Evolutionary conservation across 148 eudicot species (phyloP).

Genomic region (Rhododendron kiyosumense): DNA sequence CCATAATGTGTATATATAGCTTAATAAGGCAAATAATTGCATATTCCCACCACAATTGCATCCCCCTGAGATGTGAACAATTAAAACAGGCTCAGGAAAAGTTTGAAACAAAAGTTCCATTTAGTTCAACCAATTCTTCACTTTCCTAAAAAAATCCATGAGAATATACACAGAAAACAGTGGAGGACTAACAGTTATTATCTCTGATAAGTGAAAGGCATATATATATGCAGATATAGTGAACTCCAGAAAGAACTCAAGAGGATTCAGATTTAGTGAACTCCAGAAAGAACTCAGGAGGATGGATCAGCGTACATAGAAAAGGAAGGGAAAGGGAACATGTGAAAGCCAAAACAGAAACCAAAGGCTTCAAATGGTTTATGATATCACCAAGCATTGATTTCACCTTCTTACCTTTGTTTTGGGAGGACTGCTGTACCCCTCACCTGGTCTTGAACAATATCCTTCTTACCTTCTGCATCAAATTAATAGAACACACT

Average conservation of each 20-base stretch:
- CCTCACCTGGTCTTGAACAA: constrained; percentile 31
- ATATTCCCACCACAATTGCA: neutral
- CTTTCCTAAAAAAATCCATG: neutral
- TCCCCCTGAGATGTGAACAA: neutral
- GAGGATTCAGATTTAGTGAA: neutral
- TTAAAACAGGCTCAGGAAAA: neutral
- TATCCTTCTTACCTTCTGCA: constrained; percentile 42
- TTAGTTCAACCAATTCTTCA: neutral
- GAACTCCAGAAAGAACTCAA: neutral
- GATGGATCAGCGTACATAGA: neutral
- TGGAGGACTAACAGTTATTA: neutral
- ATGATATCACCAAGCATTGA: constrained; percentile 7
- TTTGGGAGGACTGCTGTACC: constrained; percentile 21
- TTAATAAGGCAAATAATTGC: neutral
- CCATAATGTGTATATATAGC: neutral
- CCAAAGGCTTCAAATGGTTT: neutral
- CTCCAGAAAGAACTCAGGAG: neutral
- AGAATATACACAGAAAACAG: neutral
- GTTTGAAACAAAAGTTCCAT: neutral
- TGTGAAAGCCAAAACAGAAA: neutral
- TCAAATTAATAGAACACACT: constrained; percentile 10
- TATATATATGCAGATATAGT: neutral
- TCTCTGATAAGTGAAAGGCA: neutral
- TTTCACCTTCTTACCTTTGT: constrained; percentile 55
- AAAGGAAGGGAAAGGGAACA: neutral